Evolutionary conservation across 2,329 filamentous ascomycete genomes (phyloP), one percentile per base, ranked within the genome.

Genomic region (Neodidymelliopsis sp.): DNA sequence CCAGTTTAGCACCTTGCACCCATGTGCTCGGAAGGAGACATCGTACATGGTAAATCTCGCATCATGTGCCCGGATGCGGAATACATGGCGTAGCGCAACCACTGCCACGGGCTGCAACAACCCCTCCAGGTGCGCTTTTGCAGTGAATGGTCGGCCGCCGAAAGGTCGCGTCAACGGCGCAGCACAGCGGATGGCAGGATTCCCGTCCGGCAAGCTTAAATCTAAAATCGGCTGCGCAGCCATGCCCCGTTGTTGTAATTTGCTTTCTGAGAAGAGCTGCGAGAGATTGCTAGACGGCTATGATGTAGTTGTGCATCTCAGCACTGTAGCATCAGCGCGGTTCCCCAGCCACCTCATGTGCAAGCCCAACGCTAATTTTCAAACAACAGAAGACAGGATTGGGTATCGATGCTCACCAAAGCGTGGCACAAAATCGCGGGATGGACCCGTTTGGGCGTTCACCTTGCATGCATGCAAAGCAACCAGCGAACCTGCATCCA

Each of bases 381-480:
- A 18, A 29, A 18, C 19, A 24, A 38, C 31, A 36, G 28, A 25
- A 22, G 24, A 28, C 20, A 19, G 23, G 19, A 38, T 46, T 36
- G 42, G 31, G 19, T 27, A 18, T 41, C 27, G 22, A 19, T 15
- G 6, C 25, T 38, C 16, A 34, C 16, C 40, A 41, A 10, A n/a
- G 33, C 23, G 42, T 34, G 36, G 36, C 49, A 46, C 50, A 54
- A 49, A 49, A 43, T 56, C 50, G 57, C 56, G 52, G 57, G 49
- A 61, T 62, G 54, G 53, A 56, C 41, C 56, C 57, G 56, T 52
- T 59, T 61, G 57, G 56, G 49, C 49, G 38, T 46, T 35, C 34
- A 30, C 49, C 28, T 43, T 44, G 49, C 49, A 43, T 48, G 28
- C 18, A 16, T n/a, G 19, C 27, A 39, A 39, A 25, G 38, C 38